These are phyloP conservation scores for Vigna radiata DNA, from an alignment of 306 rosid species.

Conservation along the genomic window DNA sequence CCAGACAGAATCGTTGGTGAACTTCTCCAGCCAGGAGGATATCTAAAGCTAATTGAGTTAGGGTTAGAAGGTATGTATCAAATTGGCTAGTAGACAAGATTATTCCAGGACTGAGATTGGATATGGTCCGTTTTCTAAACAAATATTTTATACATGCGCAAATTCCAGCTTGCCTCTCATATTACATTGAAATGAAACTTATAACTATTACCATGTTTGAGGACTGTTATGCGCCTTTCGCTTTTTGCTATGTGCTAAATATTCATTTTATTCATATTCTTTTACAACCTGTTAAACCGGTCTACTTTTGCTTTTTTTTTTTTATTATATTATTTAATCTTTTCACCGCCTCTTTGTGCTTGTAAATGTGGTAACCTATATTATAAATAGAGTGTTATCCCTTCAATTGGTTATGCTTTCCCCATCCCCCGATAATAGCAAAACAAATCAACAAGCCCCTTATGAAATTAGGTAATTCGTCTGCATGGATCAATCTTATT, in stretches of 20 bases:
- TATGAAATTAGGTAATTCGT: neutral
- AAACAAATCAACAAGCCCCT: neutral
- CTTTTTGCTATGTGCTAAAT: neutral
- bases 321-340: neutral
- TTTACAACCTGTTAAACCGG: neutral
- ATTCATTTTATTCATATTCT: conserved; percentile 9
- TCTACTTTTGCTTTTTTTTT: neutral
- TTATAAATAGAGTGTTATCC: neutral
- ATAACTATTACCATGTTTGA: neutral
- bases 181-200: neutral
- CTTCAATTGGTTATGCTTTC: neutral
- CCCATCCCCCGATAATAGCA: neutral
- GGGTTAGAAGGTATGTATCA: conserved; percentile 63
- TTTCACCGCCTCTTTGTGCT: neutral
- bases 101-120: conserved; percentile 8
- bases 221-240: neutral
- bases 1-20: conserved; percentile 74
- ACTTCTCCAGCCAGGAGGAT: conserved; percentile 78
- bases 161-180: neutral
- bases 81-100: conserved; percentile 9
- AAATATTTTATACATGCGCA: conserved; percentile 1
- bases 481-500: neutral
- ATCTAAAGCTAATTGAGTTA: conserved; percentile 64
- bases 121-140: conserved; percentile 2
- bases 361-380: neutral